phyloP scores from a whole-genome alignment of 306 rosid genomes.

The Phaseolus lunatus region DNA sequence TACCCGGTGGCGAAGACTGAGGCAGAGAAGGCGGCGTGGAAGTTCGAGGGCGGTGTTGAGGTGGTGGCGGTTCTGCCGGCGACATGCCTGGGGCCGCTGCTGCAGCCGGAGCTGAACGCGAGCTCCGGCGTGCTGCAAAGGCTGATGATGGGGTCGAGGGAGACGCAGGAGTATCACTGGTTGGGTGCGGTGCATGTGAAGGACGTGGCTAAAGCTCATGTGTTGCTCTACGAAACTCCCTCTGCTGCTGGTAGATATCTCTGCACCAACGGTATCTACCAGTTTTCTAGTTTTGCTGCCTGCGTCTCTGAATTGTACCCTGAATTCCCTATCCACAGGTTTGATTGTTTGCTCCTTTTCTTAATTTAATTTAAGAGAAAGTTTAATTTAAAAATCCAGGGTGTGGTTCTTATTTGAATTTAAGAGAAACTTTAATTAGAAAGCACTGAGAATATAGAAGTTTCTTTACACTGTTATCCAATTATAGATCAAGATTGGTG shows the following conservation, averaged over 20 bases:
- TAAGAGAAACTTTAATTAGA: neutral
- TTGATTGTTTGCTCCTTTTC: slow-evolving; percentile 21
- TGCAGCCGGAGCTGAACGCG: slow-evolving; percentile 76
- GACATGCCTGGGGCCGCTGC: slow-evolving; percentile 70
- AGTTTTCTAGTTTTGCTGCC: slow-evolving; percentile 69
- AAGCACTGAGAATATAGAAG: neutral
- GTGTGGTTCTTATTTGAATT: neutral
- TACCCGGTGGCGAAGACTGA: slow-evolving; percentile 87
- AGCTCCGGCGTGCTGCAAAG: slow-evolving; percentile 75
- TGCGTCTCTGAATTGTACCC: slow-evolving; percentile 67
- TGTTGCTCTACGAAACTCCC: slow-evolving; percentile 65
- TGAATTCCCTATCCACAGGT: slow-evolving; percentile 83
- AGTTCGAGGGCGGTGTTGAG: slow-evolving; percentile 57
- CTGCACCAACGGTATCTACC: slow-evolving; percentile 82
- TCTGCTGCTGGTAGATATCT: slow-evolving; percentile 82
- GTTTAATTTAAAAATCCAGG: neutral
- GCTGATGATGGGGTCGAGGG: slow-evolving; percentile 72
- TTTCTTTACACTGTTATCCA: too few relatives aligned
- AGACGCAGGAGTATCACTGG: slow-evolving; percentile 87
- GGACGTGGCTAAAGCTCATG: slow-evolving; percentile 68
- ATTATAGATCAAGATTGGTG: too few relatives aligned
- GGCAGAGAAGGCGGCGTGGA: slow-evolving; percentile 92
- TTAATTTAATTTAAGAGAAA: neutral
- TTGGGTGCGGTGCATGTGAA: slow-evolving; percentile 84
- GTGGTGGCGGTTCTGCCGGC: slow-evolving; percentile 76